phyloP scores from a whole-genome alignment of 228 moss, liverwort and hornwort species.

The Sphagnum magellanicum region DNA sequence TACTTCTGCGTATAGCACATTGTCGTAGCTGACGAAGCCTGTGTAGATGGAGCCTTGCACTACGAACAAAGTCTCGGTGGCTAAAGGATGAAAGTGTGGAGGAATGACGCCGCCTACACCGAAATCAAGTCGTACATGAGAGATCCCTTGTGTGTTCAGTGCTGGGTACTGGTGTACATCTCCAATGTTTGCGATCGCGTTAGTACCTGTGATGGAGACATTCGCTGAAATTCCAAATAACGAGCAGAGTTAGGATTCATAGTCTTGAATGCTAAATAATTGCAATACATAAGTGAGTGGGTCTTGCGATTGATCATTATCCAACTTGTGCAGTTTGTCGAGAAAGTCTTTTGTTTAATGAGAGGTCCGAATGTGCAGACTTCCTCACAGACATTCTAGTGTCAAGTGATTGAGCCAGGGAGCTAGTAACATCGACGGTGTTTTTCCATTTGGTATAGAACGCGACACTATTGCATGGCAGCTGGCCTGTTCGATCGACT shows the following conservation, averaged over 20 bases:
- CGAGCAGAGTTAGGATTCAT: not conserved
- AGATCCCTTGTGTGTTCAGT: slow-evolving; percentile 9
- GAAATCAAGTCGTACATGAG: slow-evolving; percentile 4
- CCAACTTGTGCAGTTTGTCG: too few relatives aligned
- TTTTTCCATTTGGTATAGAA: too few relatives aligned
- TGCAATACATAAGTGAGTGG: too few relatives aligned
- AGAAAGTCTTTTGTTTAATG: too few relatives aligned
- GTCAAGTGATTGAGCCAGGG: too few relatives aligned
- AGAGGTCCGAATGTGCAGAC: too few relatives aligned
- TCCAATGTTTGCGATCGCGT: not conserved
- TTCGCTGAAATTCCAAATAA: not conserved
- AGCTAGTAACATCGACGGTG: too few relatives aligned
- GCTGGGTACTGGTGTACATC: slow-evolving; percentile 2
- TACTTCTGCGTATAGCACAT: slow-evolving; percentile 2
- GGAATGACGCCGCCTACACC: not conserved
- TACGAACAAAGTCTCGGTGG: not conserved
- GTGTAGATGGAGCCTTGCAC: slow-evolving; percentile 7
- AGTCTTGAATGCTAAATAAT: too few relatives aligned
- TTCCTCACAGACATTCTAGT: too few relatives aligned
- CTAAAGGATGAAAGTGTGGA: slow-evolving; percentile 1
- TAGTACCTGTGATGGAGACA: slow-evolving; percentile 3
- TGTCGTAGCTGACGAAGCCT: slow-evolving; percentile 6
- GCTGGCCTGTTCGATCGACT: too few relatives aligned
- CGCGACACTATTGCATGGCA: too few relatives aligned
- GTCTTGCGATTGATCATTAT: too few relatives aligned